Base-by-base conservation (phyloP, 805 yeast species). In the Monosporozyma yasuniensis region DNA sequence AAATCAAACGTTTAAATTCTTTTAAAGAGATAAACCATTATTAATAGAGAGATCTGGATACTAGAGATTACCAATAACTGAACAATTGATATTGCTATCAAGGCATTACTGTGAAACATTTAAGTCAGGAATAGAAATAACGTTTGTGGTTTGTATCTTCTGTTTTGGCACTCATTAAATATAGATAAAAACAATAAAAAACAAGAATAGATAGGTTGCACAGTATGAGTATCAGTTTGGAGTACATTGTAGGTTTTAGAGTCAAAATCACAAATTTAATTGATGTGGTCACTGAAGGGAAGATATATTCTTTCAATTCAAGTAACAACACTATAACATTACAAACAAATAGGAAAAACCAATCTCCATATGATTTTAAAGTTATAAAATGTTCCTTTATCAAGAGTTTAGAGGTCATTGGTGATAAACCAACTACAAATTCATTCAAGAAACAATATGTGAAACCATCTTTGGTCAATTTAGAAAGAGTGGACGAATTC, bases 251-350 rank as follows among this genome's bases (percentile, higher is more conserved):
- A 6, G 70, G 70, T 27, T 61, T 61, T 42, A 75, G 80, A 57
- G 85, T 86, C 51, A 78, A 73, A 59, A 71, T 84, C 47, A 75
- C 78, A 11, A 85, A 86, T 47, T 68, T 76, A 6, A 67, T 80
- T 44, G 87, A 83, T 58, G 72, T 74, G 25, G 70, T 71, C 8
- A 71, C 80, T 47, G 71, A 72, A n/a, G 95, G 93, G 1, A 68
- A 74, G 30, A 74, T 86, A 37, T 82, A 80, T 61, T 75, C 88
- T 9, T 82, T 77, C 61, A 77, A 79, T 50, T 70, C 81, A 7
- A 49, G 73, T 72, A 48, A 68, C 54, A 56, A 55, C 30, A 62
- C 71, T 0, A 54, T 72, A 0, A 66, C 72, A 50, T 69, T 63
- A 8, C 61, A 57, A 44, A 57, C 61, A 3, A 46, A 54, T 14